Evolutionary conservation across 352 stramenopile genomes (phyloP), one percentile per base, ranked within the genome.

Genomic region (Nothophytophthora sp.): DNA sequence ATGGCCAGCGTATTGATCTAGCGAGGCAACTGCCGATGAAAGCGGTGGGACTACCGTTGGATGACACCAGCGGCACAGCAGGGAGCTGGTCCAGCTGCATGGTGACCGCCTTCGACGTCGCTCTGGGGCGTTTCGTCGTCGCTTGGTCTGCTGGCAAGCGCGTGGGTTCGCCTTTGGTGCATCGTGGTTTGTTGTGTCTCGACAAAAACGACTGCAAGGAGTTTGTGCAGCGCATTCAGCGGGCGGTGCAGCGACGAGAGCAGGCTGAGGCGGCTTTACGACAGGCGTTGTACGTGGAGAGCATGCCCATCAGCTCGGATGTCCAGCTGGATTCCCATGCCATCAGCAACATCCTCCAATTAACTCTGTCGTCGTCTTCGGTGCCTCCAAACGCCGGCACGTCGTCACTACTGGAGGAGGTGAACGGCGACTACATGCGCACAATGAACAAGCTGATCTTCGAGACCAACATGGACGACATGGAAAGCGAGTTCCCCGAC

Each of bases 401-500:
- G 1, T 90, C 81, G 18, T 23, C 47, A 9, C 50, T 98, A 0
- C 50, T 98, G 1, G 74, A 96, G 46, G 90, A 98, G 67, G 87
- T 97, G 24, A 96, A 95, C 57, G 60, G 75, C 4, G 85, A 96
- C 51, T 98, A 97, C 65, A 91, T 95, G 70, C 76, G 90, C 25
- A 88, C 89, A 19, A 97, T 98, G 89, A 98, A 98, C 83, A 81
- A 88, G 25, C 60, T 98, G 15, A 79, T 98, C 6, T 90, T 98
- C 18, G 80, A 91, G 35, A 80, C 78, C 7, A 92, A 86, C 19
- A 41, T 78, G n/a, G 52, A 73, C 27, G 81, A 94, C 32, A 35
- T 89, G n/a, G 46, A 60, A 19, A 25, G 22, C n/a, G 81, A 89
- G 33, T 88, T 90, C 39, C 58, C 61, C 0, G 70, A 86, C 27